Percentiles rank a stretch among this genome's conserved stretches.
Conservation (phyloP, 2,329 filamentous ascomycete species). For the Aspergillus pseudoglaucus region DNA sequence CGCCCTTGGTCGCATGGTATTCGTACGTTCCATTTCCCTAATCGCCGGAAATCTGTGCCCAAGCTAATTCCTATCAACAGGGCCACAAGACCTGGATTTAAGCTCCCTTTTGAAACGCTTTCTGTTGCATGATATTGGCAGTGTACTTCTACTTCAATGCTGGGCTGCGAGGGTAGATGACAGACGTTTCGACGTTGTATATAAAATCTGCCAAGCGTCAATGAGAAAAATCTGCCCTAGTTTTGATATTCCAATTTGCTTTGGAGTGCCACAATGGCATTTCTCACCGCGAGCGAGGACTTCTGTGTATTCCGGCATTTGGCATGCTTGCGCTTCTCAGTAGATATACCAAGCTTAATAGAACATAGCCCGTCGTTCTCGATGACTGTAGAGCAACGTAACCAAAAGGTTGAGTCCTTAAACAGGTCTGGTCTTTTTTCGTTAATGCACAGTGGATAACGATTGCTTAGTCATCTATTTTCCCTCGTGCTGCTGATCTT, state of each 20-base stretch:
- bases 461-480: background rate
- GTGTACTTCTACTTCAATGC: constrained; percentile 31
- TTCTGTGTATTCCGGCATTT: too few species aligned
- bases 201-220: constrained; percentile 29
- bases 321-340: too few species aligned
- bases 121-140: constrained; percentile 14
- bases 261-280: too few species aligned
- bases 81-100: constrained; percentile 60
- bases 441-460: background rate
- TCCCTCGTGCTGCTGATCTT: background rate
- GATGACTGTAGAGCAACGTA: too few species aligned
- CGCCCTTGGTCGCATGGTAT: constrained; percentile 39
- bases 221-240: constrained; percentile 21
- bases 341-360: too few species aligned
- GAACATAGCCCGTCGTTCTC: too few species aligned
- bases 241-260: background rate
- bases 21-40: constrained; percentile 26
- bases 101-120: constrained; percentile 12
- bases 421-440: too few species aligned
- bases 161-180: constrained; percentile 18
- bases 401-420: too few species aligned
- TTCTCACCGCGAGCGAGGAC: background rate
- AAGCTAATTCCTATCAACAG: constrained; percentile 27
- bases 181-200: constrained; percentile 30
- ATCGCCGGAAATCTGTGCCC: background rate